A percentile compares a stretch with the other conserved stretches of the same genome.
phyloP scores from a whole-genome alignment of 768 basidiomycete species.

The Botryobasidium botryosum region DNA sequence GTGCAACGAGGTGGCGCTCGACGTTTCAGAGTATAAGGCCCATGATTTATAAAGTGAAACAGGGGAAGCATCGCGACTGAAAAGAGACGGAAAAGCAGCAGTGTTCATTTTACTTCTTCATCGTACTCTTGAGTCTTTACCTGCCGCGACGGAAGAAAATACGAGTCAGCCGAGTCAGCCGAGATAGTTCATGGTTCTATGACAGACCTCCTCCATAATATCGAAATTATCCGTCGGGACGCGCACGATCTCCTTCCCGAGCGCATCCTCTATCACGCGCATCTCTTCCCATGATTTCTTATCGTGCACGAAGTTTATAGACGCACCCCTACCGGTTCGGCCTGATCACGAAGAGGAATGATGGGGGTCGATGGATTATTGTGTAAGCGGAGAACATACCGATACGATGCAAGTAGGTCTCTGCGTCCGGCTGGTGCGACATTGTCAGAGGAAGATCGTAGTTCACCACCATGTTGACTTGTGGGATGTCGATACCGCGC shows the following conservation, averaged over 20 bases:
- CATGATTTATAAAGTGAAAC: too few species aligned
- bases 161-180: too few species aligned
- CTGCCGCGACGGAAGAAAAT: too few species aligned
- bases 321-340: constrained; percentile 91
- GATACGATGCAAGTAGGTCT: constrained; percentile 96
- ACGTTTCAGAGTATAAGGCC: too few species aligned
- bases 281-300: constrained; percentile 75
- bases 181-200: too few species aligned
- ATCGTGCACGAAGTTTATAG: constrained; percentile 95
- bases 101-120: too few species aligned
- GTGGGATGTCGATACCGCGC: constrained; percentile 92
- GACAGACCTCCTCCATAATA: constrained; percentile 75
- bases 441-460: constrained; percentile 85
- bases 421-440: constrained; percentile 69
- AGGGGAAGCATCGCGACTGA: too few species aligned
- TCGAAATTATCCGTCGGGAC: constrained; percentile 85
- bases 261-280: constrained; percentile 67
- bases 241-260: constrained; percentile 61
- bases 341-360: too few species aligned
- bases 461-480: constrained; percentile 99
- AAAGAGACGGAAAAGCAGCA: too few species aligned
- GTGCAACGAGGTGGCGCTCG: too few species aligned
- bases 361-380: too few species aligned
- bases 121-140: too few species aligned
- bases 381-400: constrained; percentile 36